A percentile compares a stretch with the other conserved stretches of the same genome.
phyloP scores from a whole-genome alignment of 768 basidiomycete species.

The Rhizopogon sp. region DNA sequence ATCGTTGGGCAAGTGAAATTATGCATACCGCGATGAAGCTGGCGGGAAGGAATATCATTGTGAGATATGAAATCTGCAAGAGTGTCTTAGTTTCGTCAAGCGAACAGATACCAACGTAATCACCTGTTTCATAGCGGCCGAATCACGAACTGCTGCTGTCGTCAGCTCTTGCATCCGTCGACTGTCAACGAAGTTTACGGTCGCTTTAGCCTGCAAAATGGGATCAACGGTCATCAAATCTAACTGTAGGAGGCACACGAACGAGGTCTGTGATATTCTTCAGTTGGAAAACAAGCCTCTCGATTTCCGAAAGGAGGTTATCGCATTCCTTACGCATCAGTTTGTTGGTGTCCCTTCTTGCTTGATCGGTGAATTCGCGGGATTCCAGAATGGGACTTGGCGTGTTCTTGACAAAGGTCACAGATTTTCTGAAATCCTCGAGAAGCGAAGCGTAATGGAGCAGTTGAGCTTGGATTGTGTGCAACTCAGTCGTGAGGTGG shows the following conservation, averaged over 20 bases:
- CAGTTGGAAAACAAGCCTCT: constrained; percentile 28
- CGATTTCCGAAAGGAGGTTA: constrained; percentile 37
- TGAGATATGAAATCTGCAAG: neutral
- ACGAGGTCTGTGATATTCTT: constrained; percentile 27
- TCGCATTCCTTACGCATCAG: constrained; percentile 13
- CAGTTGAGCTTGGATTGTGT: constrained; percentile 45
- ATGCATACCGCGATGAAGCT: constrained; percentile 24
- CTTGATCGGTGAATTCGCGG: too few species aligned
- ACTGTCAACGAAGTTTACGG: constrained; percentile 54
- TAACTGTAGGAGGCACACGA: constrained; percentile 16
- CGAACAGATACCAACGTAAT: constrained; percentile 1
- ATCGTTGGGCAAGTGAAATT: too few species aligned
- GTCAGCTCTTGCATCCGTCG: constrained; percentile 49
- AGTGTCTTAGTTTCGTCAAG: neutral
- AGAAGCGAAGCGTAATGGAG: constrained; percentile 45
- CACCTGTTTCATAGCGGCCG: constrained; percentile 31
- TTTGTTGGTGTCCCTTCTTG: constrained; percentile 4
- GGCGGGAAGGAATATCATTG: constrained; percentile 48
- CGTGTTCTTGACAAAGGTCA: constrained; percentile 38
- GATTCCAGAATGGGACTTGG: constrained; percentile 38
- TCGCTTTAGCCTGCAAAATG: constrained; percentile 46
- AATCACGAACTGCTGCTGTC: constrained; percentile 36
- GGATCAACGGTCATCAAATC: neutral
- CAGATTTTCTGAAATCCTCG: constrained; percentile 42
- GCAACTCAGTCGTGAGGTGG: constrained; percentile 42